A percentile compares a stretch with the other conserved stretches of the same genome.
Conservation (phyloP, 2,329 filamentous ascomycete genomes). For the Microcyclospora tardicrescens region DNA sequence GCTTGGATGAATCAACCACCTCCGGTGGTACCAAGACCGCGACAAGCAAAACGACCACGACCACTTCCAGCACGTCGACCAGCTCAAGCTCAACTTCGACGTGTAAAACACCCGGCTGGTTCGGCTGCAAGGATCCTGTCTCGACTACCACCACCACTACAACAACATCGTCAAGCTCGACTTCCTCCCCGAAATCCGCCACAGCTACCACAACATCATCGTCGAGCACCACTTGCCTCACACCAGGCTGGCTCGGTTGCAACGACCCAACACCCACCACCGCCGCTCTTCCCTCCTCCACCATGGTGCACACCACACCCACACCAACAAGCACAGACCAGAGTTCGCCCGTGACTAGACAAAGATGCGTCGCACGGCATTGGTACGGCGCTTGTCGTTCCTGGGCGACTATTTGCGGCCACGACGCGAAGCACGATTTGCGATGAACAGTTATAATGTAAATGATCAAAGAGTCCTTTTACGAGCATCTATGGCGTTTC, state of each 20-base stretch:
- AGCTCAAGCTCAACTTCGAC: constrained; percentile 32
- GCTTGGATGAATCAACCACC: constrained; percentile 43
- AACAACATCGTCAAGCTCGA: constrained; percentile 14
- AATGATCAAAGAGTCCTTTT: too few relatives aligned
- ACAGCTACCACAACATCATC: constrained; percentile 32
- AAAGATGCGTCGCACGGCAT: constrained; percentile 12
- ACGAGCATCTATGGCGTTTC: too few relatives aligned
- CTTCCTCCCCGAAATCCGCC: constrained; percentile 22
- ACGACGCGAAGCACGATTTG: constrained; percentile 8
- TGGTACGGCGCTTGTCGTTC: constrained; percentile 16
- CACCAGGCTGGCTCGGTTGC: constrained; percentile 56
- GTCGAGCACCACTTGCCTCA: constrained; percentile 40
- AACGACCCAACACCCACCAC: constrained; percentile 40
- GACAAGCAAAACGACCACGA: constrained; percentile 24
- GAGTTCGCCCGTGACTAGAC: constrained; percentile 7
- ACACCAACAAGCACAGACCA: constrained; percentile 6
- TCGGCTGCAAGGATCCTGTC: constrained; percentile 48
- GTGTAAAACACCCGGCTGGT: constrained; percentile 51
- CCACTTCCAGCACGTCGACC: constrained; percentile 22
- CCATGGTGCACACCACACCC: constrained; percentile 5
- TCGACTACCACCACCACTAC: constrained; percentile 31
- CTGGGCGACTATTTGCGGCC: constrained; percentile 9
- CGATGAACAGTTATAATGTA: neutral
- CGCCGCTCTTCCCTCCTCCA: constrained; percentile 13
- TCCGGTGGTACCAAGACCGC: constrained; percentile 31